Evolutionary conservation across 495 filamentous ascomycete species (phyloP), one percentile per base, ranked within the genome.

Genomic region (Penicillium nucicola): DNA sequence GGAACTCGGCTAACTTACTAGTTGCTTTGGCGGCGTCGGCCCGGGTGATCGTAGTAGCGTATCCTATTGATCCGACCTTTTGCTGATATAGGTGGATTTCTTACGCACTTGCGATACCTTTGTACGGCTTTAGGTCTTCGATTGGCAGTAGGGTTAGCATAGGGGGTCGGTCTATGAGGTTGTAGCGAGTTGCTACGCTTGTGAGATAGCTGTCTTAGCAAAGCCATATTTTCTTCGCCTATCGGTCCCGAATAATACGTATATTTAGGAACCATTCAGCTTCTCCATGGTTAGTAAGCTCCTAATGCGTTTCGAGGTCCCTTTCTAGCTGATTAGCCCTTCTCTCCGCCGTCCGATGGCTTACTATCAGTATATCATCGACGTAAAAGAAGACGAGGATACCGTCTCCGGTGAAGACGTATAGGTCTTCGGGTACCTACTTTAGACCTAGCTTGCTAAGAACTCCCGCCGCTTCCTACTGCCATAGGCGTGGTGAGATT

Each of bases 1-100:
- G 40, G 42, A 50, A 61, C 39, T 56, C n/a, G 19, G 62, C 42
- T n/a, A 68, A 25, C 9, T 48, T 42, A 1, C 39, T 31, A 0
- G 41, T 42, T 1, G 50, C 43, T 20, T 45, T 48, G 1, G 61
- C 49, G 9, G 57, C 43, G 42, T 67, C 62, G 22, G 57, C 36
- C 10, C 55, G 14, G 2, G 64, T 66, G 12, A 48, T 61, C 0
- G 50, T 52, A 6, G 61, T 48, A 11, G 57, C 37, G 52, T 61
- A 69, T 19, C 48, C 39, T 9, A 48, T n/a, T 6, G 56, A 69
- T 22, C 64, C 57, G n/a, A 69, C 48, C 32, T 58, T 57, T 30
- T 57, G 45, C 32, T 63, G 53, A 39, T 66, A 65, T 13, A 32
- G 11, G 15, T 57, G 28, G 11, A 53, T 60, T 2, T 56, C 4